Evolutionary conservation across 1,284 basidiomycete species (phyloP).

Genomic region (Pascua sp.): DNA sequence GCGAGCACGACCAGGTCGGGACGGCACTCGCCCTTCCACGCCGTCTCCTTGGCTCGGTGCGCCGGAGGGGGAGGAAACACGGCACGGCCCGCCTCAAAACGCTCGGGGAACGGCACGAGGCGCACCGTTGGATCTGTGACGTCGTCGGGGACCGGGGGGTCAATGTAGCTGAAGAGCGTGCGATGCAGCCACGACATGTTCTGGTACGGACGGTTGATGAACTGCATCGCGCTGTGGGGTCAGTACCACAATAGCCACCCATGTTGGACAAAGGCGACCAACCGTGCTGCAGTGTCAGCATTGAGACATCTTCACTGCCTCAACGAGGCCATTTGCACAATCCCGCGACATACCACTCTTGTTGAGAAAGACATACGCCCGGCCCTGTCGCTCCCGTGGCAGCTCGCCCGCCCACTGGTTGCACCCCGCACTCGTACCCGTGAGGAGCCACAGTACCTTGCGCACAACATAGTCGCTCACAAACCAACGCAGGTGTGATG

Average conservation of each 20-base stretch:
- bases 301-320: not conserved
- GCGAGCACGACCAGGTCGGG: conserved; percentile 48
- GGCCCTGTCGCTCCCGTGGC: conserved; percentile 58
- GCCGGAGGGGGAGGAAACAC: conserved; percentile 52
- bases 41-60: conserved; percentile 35
- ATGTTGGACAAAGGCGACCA: no score
- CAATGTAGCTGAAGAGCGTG: conserved; percentile 57
- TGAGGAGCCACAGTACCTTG: conserved; percentile 60
- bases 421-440: conserved; percentile 61
- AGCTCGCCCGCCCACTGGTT: conserved; percentile 67
- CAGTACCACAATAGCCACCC: not conserved
- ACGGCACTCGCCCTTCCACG: conserved; percentile 34
- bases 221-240: conserved; percentile 55
- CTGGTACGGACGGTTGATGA: conserved; percentile 60
- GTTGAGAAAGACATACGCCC: conserved; percentile 54
- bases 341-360: conserved; percentile 20
- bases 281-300: no score
- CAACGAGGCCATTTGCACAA: not conserved
- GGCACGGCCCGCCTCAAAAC: conserved; percentile 55
- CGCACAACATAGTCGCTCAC: conserved; percentile 64
- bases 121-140: conserved; percentile 58
- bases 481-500: conserved; percentile 61
- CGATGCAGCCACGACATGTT: conserved; percentile 53
- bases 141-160: conserved; percentile 53
- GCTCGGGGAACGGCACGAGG: conserved; percentile 60